These are phyloP conservation scores for Tricladium varicosporioides DNA, from an alignment of 2,329 filamentous ascomycete genomes.

Conservation along the genomic window DNA sequence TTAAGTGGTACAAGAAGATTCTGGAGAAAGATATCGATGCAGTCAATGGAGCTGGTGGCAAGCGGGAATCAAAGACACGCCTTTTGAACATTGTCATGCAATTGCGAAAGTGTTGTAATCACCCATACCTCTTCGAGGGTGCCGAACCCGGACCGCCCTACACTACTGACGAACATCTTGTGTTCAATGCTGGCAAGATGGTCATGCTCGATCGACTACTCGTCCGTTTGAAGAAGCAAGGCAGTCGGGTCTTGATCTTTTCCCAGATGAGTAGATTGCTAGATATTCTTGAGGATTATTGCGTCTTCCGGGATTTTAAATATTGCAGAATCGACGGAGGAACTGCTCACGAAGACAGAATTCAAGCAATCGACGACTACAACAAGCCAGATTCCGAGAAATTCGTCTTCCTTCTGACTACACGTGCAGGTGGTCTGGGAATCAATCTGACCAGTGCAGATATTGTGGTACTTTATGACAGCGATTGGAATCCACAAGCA, in stretches of 20 bases:
- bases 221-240: constrained; percentile 76
- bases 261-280: constrained; percentile 98
- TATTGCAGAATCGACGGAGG: constrained; percentile 98
- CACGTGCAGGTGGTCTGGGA: constrained; percentile 89
- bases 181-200: constrained; percentile 97
- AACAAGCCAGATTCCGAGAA: constrained; percentile 95
- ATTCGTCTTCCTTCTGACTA: constrained; percentile 93
- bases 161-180: constrained; percentile 93
- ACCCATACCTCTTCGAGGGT: constrained; percentile 96
- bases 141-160: constrained; percentile 96
- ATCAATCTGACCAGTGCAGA: constrained; percentile 96
- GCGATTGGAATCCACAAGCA: constrained; percentile 98
- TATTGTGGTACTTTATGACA: constrained; percentile 95
- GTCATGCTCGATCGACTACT: constrained; percentile 91
- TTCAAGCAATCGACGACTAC: constrained; percentile 96
- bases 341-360: constrained; percentile 96
- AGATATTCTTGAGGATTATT: constrained; percentile 97
- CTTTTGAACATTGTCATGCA: constrained; percentile 99
- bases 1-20: constrained; percentile 99
- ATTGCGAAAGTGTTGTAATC: constrained; percentile 96
- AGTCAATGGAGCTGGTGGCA: constrained; percentile 93
- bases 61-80: constrained; percentile 95
- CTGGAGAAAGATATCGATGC: constrained; percentile 98
- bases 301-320: constrained; percentile 89
- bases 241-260: constrained; percentile 96